These are phyloP conservation scores for Blastobotrys proliferans DNA, from an alignment of 1,139 yeast genomes.

Conservation along the genomic window DNA sequence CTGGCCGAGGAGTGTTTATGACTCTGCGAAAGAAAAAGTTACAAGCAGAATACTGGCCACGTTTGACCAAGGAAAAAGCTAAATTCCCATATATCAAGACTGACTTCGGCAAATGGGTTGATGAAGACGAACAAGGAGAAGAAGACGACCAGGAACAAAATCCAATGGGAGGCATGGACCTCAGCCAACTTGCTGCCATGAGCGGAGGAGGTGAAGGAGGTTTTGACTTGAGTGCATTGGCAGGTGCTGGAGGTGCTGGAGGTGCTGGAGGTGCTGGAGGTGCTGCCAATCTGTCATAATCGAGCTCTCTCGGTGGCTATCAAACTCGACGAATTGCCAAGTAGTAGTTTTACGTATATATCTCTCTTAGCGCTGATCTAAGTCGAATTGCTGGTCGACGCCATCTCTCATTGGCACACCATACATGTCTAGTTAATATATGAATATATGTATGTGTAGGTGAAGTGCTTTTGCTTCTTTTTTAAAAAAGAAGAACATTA, in stretches of 20 bases:
- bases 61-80: constrained; percentile 71
- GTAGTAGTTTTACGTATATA: too few relatives aligned
- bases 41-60: constrained; percentile 85
- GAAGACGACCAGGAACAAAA: constrained; percentile 40
- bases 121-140: constrained; percentile 86
- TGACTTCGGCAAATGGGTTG: constrained; percentile 96
- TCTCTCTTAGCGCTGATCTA: background rate
- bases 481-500: too few relatives aligned
- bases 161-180: constrained; percentile 24
- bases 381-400: too few relatives aligned
- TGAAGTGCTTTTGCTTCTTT: too few relatives aligned
- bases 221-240: constrained; percentile 22
- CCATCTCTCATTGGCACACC: too few relatives aligned
- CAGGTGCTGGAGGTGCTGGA: too few relatives aligned
- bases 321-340: too few relatives aligned
- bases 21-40: constrained; percentile 65
- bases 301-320: too few relatives aligned
- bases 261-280: background rate
- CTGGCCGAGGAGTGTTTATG: constrained; percentile 71
- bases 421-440: too few relatives aligned
- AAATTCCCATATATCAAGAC: constrained; percentile 78
- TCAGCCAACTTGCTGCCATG: constrained; percentile 18
- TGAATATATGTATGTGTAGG: too few relatives aligned
- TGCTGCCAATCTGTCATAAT: background rate
- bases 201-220: constrained; percentile 32